Percentiles rank a stretch among this genome's conserved stretches.
phyloP scores from a whole-genome alignment of 768 basidiomycete genomes.

The Auriculariales sp. region DNA sequence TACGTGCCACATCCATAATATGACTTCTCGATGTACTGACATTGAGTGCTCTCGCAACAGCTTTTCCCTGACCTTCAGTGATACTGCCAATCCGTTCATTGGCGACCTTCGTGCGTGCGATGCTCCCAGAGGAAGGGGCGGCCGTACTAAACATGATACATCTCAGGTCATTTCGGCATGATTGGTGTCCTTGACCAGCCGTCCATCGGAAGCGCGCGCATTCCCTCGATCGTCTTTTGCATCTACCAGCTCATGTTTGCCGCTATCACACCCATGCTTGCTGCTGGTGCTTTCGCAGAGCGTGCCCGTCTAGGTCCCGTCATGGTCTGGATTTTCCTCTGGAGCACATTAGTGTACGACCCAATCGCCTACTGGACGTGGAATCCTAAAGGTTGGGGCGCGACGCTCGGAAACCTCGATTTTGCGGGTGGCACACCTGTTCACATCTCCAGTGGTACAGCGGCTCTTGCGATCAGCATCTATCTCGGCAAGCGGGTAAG shows the following conservation, averaged over 20 bases:
- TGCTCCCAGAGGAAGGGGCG: neutral
- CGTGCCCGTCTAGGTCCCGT: conserved; percentile 72
- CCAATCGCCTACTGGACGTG: conserved; percentile 80
- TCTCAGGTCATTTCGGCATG: conserved; percentile 50
- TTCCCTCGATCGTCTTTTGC: conserved; percentile 72
- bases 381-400: conserved; percentile 72
- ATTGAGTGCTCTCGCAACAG: conserved; percentile 4
- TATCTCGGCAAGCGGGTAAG: conserved; percentile 70
- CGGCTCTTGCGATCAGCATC: conserved; percentile 75
- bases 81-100: conserved; percentile 59
- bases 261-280: conserved; percentile 1
- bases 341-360: conserved; percentile 80
- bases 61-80: conserved; percentile 62
- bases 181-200: conserved; percentile 54
- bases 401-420: conserved; percentile 72
- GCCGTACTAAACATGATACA: neutral
- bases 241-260: conserved; percentile 45
- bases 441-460: conserved; percentile 74
- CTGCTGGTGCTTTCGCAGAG: conserved; percentile 47
- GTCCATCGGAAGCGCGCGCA: conserved; percentile 53
- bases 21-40: too few species aligned
- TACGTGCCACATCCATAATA: conserved; percentile 50
- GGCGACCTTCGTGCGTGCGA: conserved; percentile 40
- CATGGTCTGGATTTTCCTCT: conserved; percentile 68
- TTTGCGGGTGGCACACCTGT: conserved; percentile 77